Evolutionary conservation across 1,139 yeast genomes (phyloP), one percentile per base, ranked within the genome.

Genomic region (Hemisphaericaspora lyxosophila): DNA sequence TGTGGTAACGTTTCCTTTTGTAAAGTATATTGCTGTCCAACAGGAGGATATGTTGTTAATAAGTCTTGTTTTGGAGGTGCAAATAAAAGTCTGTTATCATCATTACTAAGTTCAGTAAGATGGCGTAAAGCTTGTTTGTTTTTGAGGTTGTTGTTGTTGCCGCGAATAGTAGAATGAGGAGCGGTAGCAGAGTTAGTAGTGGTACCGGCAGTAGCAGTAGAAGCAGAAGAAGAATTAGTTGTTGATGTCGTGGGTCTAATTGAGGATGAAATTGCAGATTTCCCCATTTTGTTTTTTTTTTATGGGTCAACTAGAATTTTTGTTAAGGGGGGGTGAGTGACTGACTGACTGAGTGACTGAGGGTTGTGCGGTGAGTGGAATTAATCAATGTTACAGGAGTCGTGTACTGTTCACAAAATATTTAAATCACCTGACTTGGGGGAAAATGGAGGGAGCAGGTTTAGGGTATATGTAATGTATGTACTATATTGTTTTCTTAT

Each of bases 51-150:
- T 37, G 47, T 49, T 33, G 52, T 54, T 28, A 55, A 42, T 24
- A 54, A 38, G 20, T 55, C 60, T 33, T 54, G 57, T 34, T 58
- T 46, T 11, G 41, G 43, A n/a, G 48, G 36, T 32, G 45, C 46
- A 29, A 48, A 48, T 31, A 47, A 41, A 26, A 45, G 48, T 34
- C 44, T 46, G 15, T 28, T 31, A 36, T 39, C 41, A 16, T 32
- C 18, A 36, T 30, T 26, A 20, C 23, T 4, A 33, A 15, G 16
- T 17, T 33, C 25, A 33, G n/a, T 25, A 31, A 29, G 32, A 23
- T 20, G 35, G 24, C 19, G 34, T 27, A 22, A 14, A 8, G 26
- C 17, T 14, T 25, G 35, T 14, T 19, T 15, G 19, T 24, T 18
- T 16, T 15, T 11, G 26, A 11, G 12, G 27, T 13, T 12, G 23